These are phyloP conservation scores for Talaromyces liani DNA, from an alignment of 495 filamentous ascomycete genomes.

Conservation along the genomic window DNA sequence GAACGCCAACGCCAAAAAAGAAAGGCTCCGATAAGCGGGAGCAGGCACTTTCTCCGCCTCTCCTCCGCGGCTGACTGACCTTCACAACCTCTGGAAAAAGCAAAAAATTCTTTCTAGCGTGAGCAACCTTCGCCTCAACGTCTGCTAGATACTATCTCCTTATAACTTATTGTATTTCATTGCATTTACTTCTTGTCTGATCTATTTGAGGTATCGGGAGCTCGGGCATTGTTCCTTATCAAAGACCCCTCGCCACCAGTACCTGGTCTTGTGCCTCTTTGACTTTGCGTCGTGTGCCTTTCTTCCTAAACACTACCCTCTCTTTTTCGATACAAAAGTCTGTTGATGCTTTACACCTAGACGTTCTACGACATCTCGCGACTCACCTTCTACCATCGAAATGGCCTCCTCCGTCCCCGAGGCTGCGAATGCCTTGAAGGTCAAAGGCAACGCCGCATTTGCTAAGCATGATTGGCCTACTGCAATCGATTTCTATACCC, in stretches of 20 bases:
- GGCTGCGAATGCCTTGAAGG: slow-evolving; percentile 74
- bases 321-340: too few relatives aligned
- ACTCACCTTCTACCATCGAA: not conserved
- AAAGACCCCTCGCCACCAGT: not conserved
- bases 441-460: slow-evolving; percentile 92
- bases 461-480: slow-evolving; percentile 77
- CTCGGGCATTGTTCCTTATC: not conserved
- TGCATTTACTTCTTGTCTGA: not conserved
- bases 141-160: not conserved
- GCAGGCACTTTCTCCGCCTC: slow-evolving; percentile 1
- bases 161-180: not conserved
- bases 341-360: not conserved
- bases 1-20: not conserved
- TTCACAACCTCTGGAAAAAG: not conserved
- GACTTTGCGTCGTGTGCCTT: not conserved
- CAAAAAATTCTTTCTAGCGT: not conserved
- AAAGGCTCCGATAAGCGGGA: slow-evolving; percentile 4
- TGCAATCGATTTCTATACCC: slow-evolving; percentile 78
- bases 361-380: slow-evolving; percentile 12
- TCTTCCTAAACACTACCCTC: slow-evolving; percentile 11
- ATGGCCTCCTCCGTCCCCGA: slow-evolving; percentile 50
- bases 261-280: slow-evolving; percentile 3
- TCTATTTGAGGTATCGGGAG: not conserved
- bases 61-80: not conserved
- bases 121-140: not conserved